A percentile compares a stretch with the other conserved stretches of the same genome.
These are phyloP conservation scores for Colletotrichum magnum DNA, from an alignment of 2,329 filamentous ascomycete genomes.

Conservation along the genomic window DNA sequence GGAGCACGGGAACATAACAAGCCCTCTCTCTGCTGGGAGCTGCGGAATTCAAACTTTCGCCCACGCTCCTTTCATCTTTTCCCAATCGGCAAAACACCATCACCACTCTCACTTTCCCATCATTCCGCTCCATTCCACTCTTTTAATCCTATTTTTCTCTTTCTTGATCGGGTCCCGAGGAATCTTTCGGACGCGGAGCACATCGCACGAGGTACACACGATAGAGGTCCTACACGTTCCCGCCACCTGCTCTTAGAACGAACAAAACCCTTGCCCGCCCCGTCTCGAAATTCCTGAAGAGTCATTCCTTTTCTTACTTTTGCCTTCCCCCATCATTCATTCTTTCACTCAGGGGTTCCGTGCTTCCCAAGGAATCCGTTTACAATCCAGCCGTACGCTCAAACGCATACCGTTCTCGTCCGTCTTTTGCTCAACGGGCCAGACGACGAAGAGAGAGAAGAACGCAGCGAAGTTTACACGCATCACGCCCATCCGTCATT, in stretches of 20 bases:
- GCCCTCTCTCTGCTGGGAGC: neutral
- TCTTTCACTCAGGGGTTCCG: conserved; percentile 38
- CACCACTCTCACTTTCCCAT: conserved; percentile 34
- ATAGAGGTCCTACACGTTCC: conserved; percentile 6
- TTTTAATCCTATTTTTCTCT: conserved; percentile 5
- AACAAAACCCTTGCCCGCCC: conserved; percentile 40
- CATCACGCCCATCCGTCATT: conserved; percentile 29
- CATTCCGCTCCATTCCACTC: conserved; percentile 36
- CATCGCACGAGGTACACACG: conserved; percentile 21
- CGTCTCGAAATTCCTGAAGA: conserved; percentile 40
- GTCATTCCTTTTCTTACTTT: conserved; percentile 41
- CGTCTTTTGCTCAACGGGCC: conserved; percentile 1
- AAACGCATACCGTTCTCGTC: conserved; percentile 23
- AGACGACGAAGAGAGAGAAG: conserved; percentile 14
- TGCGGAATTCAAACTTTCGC: conserved; percentile 24
- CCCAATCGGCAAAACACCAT: conserved; percentile 26
- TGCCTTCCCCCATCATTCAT: conserved; percentile 37
- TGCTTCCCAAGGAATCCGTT: conserved; percentile 41
- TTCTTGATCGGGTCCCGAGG: conserved; percentile 18
- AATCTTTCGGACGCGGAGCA: conserved; percentile 17
- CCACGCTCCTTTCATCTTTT: conserved; percentile 23
- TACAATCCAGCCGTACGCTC: conserved; percentile 34
- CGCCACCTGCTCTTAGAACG: conserved; percentile 22
- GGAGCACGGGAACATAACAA: conserved; percentile 18
- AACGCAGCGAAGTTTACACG: conserved; percentile 18